Evolutionary conservation across 345 rosid genomes (phyloP).

Genomic region (Hypericum androsaemum): DNA sequence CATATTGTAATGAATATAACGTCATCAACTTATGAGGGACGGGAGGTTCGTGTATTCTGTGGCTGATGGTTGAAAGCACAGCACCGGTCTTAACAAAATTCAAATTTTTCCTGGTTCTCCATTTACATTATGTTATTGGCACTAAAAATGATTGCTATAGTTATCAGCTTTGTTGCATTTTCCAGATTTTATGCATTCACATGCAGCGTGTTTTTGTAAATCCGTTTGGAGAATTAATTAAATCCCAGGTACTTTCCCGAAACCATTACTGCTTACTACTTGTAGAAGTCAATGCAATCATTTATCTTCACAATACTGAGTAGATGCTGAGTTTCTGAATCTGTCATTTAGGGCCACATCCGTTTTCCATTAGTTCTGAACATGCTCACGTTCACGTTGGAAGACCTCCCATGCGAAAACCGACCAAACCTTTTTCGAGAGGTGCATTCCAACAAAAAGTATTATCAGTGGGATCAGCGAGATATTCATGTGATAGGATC

Average conservation of each 20-base stretch:
- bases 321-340: conserved; percentile 8
- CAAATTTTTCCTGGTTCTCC: no score
- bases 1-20: no score
- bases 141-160: background rate
- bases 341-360: conserved; percentile 42
- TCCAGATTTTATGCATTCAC: conserved; percentile 84
- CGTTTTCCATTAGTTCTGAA: conserved; percentile 46
- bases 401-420: conserved; percentile 21
- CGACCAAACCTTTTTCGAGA: conserved; percentile 11
- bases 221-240: conserved; percentile 52
- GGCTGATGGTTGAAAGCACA: no score
- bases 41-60: no score
- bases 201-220: conserved; percentile 56
- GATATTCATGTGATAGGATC: conserved; percentile 9
- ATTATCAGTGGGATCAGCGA: conserved; percentile 16
- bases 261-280: background rate
- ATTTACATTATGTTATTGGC: no score
- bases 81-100: no score
- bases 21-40: no score
- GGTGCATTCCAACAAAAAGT: conserved; percentile 13
- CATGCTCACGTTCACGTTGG: conserved; percentile 34
- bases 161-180: conserved; percentile 9
- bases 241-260: conserved; percentile 48
- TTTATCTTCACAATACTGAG: background rate
- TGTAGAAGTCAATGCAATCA: conserved; percentile 4